phyloP scores from a whole-genome alignment of 192 early-diverging fungal genomes.

The Phycomyces blakesleeanus region DNA sequence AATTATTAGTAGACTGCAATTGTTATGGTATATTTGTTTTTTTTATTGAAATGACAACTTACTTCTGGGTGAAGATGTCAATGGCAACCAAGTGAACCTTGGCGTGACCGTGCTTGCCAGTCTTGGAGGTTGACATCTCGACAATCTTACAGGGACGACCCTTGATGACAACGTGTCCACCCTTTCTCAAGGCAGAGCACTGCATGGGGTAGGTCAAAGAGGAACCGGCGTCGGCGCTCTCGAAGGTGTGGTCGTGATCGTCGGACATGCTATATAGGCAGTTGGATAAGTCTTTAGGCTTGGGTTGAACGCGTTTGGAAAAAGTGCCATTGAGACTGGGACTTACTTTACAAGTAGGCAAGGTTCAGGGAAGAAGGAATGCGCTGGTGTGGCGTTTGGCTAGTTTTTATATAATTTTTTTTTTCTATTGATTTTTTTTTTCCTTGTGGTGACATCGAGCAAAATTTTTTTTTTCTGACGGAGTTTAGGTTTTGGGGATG shows the following conservation, averaged over 20 bases:
- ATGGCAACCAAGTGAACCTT: constrained; percentile 94
- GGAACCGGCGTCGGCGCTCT: constrained; percentile 75
- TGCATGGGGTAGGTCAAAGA: constrained; percentile 96
- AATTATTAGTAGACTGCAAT: background rate
- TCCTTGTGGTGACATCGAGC: background rate
- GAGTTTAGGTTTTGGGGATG: no score
- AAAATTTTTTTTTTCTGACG: background rate
- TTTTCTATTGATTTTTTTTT: background rate
- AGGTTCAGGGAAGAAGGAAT: constrained; percentile 2
- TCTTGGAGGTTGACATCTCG: constrained; percentile 99
- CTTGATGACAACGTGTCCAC: constrained; percentile 97
- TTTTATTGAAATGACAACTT: constrained; percentile 4
- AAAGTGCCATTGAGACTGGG: background rate
- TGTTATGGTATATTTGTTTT: no score
- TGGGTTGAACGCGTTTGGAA: no score
- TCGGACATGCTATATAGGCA: constrained; percentile 45
- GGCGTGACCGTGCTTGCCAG: constrained; percentile 99
- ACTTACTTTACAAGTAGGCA: constrained; percentile 2
- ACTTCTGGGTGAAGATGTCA: constrained; percentile 96
- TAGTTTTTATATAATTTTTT: constrained; percentile 2
- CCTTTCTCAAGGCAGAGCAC: constrained; percentile 99
- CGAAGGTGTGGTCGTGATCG: constrained; percentile 71
- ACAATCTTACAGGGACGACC: constrained; percentile 99
- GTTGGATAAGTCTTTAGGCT: background rate
- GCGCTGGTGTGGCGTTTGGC: background rate